Base-by-base conservation (phyloP, 805 yeast genomes). In the Deakozyma indianensis region DNA sequence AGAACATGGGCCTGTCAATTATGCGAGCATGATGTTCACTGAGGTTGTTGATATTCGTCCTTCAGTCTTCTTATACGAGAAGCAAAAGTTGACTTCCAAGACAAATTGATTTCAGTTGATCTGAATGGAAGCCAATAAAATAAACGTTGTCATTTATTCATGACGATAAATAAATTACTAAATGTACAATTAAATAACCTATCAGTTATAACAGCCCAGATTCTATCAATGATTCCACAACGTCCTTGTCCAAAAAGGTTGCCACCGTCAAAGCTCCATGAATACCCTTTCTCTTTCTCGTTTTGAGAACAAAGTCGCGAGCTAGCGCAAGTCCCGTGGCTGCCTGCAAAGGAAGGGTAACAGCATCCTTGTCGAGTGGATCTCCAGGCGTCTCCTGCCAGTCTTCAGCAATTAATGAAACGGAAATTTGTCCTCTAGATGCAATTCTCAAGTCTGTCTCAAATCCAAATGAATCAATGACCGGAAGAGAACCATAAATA, bases 341-440 rank as follows among this genome's bases (percentile, higher is more conserved):
- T 0, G 95, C 84, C 52, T 77, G 77, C 58, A 90, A 67, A 38
- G 78, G 71, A 3, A 87, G 86, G 35, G 86, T 70, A 42, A 63
- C 65, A 16, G 75, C 73, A 25, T 75, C 71, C 21, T 65, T 63
- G 58, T 90, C 95, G 54, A 90, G 56, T 5, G 96, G 97, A 63
- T 90, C 86, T 0, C 98, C 98, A 1, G 95, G 95, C 0, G 84
- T 94, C 2, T 68, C 61, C 20, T 74, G 71, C 95, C 96, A 92
- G 47, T 70, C 71, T 46, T 71, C 70, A 60, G 84, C 85, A 42
- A 71, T 72, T 49, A 81, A 58, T 42, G 75, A 75, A 41, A 86
- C 75, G 68, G 76, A 70, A 0, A 92, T 88, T 53, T 75, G 80
- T 3, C 96, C 96, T 50, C 77, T 78, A 0, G 95, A 78, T 11